These are phyloP conservation scores for Volvariella surrecta DNA, from an alignment of 1,284 basidiomycete species.

Conservation along the genomic window DNA sequence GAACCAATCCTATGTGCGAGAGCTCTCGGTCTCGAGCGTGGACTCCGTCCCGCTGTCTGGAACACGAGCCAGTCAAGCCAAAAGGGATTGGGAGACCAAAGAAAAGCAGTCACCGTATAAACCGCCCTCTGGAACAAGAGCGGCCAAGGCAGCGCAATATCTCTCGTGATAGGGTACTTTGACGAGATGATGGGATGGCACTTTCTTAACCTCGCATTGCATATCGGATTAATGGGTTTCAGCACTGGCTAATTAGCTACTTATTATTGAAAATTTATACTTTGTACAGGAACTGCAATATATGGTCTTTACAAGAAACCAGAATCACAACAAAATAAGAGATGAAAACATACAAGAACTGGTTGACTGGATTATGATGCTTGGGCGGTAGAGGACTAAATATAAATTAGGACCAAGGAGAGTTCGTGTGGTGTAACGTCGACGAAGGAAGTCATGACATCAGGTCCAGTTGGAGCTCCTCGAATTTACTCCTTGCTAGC, in stretches of 20 bases:
- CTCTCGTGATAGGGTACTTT: too few relatives aligned
- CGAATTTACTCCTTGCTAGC: conserved; percentile 76
- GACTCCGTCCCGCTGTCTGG: conserved; percentile 28
- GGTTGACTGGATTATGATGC: not conserved
- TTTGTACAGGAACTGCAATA: not conserved
- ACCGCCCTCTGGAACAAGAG: conserved; percentile 29
- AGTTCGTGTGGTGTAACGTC: conserved; percentile 1
- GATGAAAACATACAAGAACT: not conserved
- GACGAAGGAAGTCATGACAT: conserved; percentile 16
- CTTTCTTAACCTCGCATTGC: too few relatives aligned
- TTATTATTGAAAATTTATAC: too few relatives aligned
- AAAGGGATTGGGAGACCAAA: conserved; percentile 20
- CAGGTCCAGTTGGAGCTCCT: conserved; percentile 69
- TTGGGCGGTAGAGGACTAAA: not conserved
- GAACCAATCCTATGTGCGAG: conserved; percentile 5
- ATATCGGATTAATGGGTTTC: too few relatives aligned
- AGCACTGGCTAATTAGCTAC: too few relatives aligned
- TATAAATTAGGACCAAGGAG: conserved; percentile 6
- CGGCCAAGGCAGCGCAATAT: conserved; percentile 15
- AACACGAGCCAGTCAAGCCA: conserved; percentile 27
- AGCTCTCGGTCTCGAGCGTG: conserved; percentile 18
- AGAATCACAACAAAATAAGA: not conserved
- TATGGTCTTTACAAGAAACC: not conserved
- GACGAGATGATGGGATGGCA: too few relatives aligned
- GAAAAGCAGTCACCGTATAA: conserved; percentile 27